Conservation (phyloP, 371 early-diverging fungal genomes). For the Funneliformis caledonium region DNA sequence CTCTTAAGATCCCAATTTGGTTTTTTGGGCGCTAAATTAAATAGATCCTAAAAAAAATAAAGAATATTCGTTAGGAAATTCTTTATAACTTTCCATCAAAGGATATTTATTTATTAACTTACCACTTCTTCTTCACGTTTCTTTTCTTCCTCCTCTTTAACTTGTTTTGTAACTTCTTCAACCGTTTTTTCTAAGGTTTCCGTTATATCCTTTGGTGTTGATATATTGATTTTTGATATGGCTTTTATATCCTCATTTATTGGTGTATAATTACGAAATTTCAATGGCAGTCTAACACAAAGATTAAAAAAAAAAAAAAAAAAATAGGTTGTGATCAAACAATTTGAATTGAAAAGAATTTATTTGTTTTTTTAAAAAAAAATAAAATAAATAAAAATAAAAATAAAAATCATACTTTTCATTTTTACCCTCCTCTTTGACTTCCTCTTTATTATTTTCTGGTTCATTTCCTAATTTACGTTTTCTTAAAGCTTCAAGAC, state of each 20-base stretch:
- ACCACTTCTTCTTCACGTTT: constrained; percentile 74
- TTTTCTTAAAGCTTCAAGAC: constrained; percentile 68
- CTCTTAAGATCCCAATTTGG: constrained; percentile 91
- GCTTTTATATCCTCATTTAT: constrained; percentile 55
- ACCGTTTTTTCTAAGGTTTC: constrained; percentile 65
- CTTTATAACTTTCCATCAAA: background rate
- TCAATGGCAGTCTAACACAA: constrained; percentile 41
- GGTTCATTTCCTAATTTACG: constrained; percentile 50
- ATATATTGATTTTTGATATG: constrained; percentile 50
- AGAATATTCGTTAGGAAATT: background rate
- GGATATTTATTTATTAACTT: constrained; percentile 40
- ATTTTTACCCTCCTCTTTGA: background rate
- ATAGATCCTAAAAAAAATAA: constrained; percentile 63
- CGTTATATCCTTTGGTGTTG: constrained; percentile 54
- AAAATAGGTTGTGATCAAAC: background rate
- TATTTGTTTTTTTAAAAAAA: background rate
- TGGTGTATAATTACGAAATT: constrained; percentile 68
- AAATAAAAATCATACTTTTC: constrained; percentile 21
- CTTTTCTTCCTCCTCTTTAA: constrained; percentile 63
- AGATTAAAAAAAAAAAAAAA: background rate
- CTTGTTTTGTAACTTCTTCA: constrained; percentile 61
- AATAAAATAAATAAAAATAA: background rate
- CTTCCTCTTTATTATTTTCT: background rate
- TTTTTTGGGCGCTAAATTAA: constrained; percentile 80
- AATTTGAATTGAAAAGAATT: background rate